Evolutionary conservation across 169 alveolate genomes (phyloP).

Genomic region (Fabrea salina): DNA sequence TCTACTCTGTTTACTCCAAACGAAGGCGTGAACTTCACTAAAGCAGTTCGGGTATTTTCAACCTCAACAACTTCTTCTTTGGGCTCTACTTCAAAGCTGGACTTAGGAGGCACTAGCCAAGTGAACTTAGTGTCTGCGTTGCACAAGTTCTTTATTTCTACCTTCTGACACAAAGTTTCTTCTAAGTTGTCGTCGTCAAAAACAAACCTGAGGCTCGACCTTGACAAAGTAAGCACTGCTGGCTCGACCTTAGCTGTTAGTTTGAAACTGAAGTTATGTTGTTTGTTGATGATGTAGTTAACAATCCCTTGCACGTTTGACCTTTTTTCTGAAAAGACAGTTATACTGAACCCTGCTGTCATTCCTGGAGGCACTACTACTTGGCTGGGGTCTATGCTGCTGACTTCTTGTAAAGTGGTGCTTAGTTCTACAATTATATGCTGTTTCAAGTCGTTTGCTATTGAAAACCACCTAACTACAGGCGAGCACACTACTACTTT

Average conservation of each 20-base stretch:
- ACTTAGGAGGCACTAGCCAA: conserved; percentile 50
- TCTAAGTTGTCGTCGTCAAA: conserved; percentile 85
- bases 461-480: conserved; percentile 56
- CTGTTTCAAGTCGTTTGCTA: conserved; percentile 71
- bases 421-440: conserved; percentile 62
- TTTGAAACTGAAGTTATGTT: conserved; percentile 69
- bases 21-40: conserved; percentile 52
- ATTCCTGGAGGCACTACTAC: conserved; percentile 84
- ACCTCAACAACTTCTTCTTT: conserved; percentile 46
- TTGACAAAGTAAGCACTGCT: conserved; percentile 70
- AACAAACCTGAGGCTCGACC: conserved; percentile 54
- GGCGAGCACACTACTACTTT: conserved; percentile 62
- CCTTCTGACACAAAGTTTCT: conserved; percentile 64
- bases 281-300: conserved; percentile 76
- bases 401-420: conserved; percentile 61
- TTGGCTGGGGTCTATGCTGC: conserved; percentile 39
- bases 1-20: conserved; percentile 44
- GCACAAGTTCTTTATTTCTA: conserved; percentile 70
- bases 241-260: conserved; percentile 77
- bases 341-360: conserved; percentile 82
- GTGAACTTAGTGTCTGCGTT: conserved; percentile 70
- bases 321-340: conserved; percentile 54
- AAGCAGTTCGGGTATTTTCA: conserved; percentile 33
- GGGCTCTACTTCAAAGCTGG: conserved; percentile 47
- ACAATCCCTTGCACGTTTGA: conserved; percentile 57